Evolutionary conservation across 2,329 filamentous ascomycete species (phyloP).

Genomic region (Colletotrichum sp.): DNA sequence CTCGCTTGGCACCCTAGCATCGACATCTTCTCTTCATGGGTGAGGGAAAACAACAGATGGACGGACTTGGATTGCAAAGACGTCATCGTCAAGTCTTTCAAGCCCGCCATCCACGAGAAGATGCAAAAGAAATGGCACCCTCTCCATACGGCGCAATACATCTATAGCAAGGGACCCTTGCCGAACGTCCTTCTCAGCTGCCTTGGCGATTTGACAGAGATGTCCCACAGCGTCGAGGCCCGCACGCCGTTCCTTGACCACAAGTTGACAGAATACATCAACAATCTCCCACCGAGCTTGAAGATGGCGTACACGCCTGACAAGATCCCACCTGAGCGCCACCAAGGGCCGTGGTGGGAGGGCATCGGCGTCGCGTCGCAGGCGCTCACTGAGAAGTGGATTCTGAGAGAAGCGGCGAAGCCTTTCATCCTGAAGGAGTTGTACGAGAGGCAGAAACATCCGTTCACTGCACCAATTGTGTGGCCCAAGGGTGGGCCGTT

Average conservation of each 20-base stretch:
- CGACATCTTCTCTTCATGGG: background rate
- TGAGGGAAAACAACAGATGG: background rate
- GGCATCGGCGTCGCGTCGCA: background rate
- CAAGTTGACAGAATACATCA: constrained; percentile 31
- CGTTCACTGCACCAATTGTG: constrained; percentile 47
- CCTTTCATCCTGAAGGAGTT: constrained; percentile 49
- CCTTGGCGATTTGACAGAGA: constrained; percentile 37
- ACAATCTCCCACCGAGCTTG: background rate
- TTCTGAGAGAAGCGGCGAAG: constrained; percentile 46
- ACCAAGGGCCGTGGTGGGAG: constrained; percentile 4
- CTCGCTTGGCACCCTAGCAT: background rate
- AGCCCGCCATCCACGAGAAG: constrained; percentile 21
- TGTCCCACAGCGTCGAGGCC: constrained; percentile 38
- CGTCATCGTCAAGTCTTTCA: background rate
- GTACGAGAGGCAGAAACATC: constrained; percentile 53
- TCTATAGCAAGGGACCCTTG: constrained; percentile 26
- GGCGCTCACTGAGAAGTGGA: constrained; percentile 50
- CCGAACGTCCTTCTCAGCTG: constrained; percentile 30
- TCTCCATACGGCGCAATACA: constrained; percentile 29
- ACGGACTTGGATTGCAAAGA: background rate
- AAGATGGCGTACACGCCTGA: constrained; percentile 1
- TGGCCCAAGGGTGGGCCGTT: constrained; percentile 48
- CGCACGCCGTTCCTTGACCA: constrained; percentile 39
- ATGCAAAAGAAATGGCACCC: constrained; percentile 31
- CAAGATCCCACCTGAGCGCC: background rate